phyloP scores from a whole-genome alignment of 78 protist species.

The Acrasis kona region DNA sequence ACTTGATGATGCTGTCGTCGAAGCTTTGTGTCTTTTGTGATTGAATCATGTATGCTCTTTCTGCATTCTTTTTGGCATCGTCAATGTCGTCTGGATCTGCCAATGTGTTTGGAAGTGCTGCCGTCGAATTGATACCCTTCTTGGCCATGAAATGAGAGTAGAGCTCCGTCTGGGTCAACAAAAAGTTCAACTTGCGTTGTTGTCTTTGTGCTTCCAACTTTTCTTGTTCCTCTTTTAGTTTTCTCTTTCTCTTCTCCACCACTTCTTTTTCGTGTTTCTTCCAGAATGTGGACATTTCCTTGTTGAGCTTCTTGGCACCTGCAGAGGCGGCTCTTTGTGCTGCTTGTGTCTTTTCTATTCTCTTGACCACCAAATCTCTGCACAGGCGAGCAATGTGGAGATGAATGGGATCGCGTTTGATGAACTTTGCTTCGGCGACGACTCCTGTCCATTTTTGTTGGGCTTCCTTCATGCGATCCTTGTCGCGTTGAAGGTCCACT shows the following conservation, averaged over 20 bases:
- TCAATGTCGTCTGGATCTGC: background rate
- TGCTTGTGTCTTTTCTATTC: too few relatives aligned
- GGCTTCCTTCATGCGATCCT: too few relatives aligned
- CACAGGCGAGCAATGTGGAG: too few relatives aligned
- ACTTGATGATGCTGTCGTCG: background rate
- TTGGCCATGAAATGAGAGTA: conserved; percentile 77
- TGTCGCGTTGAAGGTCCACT: too few relatives aligned
- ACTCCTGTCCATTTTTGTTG: too few relatives aligned
- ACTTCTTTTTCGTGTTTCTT: background rate
- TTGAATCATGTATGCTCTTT: background rate
- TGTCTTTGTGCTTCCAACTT: conserved; percentile 76
- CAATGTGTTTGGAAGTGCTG: background rate
- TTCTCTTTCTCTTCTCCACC: background rate
- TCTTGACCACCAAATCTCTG: too few relatives aligned
- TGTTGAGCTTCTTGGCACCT: too few relatives aligned
- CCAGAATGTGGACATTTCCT: too few relatives aligned
- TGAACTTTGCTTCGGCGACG: too few relatives aligned
- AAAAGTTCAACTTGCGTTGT: conserved; percentile 72
- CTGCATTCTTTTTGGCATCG: background rate
- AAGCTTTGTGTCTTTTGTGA: background rate
- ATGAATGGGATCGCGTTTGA: too few relatives aligned
- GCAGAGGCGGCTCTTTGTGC: too few relatives aligned
- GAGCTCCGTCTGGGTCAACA: conserved; percentile 86
- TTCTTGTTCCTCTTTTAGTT: conserved; percentile 31
- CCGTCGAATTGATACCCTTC: conserved; percentile 12